Evolutionary conservation across 225 moss, liverwort and hornwort genomes (phyloP).

Genomic region (Rhytidiadelphus loreus): DNA sequence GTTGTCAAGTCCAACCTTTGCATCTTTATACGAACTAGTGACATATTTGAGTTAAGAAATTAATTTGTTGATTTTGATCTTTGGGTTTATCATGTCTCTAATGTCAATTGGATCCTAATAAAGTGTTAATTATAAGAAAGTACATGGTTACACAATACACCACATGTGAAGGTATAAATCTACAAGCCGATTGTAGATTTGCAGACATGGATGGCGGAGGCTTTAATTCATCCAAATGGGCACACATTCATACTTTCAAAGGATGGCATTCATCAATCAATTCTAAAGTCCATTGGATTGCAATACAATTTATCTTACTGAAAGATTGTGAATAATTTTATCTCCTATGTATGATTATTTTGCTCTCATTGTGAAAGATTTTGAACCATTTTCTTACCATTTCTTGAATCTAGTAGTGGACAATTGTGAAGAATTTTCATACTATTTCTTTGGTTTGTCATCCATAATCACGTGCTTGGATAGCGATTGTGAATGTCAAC

Average conservation of each 20-base stretch:
- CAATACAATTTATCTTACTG: background rate
- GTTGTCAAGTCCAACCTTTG: background rate
- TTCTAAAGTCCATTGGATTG: background rate
- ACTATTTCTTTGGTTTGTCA: too few relatives aligned
- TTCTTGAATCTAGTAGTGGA: too few relatives aligned
- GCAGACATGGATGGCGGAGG: background rate
- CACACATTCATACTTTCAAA: background rate
- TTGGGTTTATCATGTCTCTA: background rate
- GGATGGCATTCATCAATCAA: background rate
- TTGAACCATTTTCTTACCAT: too few relatives aligned
- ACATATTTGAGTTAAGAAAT: background rate
- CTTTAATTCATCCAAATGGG: background rate
- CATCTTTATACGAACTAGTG: background rate
- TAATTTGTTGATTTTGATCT: background rate
- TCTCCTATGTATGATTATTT: too few relatives aligned
- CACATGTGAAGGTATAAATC: background rate
- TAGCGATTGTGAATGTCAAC: too few relatives aligned
- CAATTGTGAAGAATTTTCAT: too few relatives aligned
- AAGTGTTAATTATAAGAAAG: background rate
- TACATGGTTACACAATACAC: background rate
- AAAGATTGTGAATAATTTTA: too few relatives aligned
- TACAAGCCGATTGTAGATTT: background rate
- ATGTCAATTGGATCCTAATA: background rate
- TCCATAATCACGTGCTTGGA: too few relatives aligned
- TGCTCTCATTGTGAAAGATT: too few relatives aligned